Conservation (phyloP, 495 filamentous ascomycete genomes). For the Chaetomium cochliodes region DNA sequence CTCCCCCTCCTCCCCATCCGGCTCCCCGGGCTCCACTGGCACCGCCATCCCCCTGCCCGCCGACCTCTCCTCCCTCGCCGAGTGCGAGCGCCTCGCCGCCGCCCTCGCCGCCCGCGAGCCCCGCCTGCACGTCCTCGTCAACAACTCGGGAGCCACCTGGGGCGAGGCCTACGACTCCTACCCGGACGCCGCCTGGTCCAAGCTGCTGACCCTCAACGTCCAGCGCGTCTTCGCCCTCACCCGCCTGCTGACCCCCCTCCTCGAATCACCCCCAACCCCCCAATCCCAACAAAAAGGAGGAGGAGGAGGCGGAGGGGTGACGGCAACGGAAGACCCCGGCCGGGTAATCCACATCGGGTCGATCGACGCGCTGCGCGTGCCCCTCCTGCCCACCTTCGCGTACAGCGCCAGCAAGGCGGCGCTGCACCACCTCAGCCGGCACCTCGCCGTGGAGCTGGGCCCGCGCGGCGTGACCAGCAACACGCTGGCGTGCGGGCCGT, state of each 20-base stretch:
- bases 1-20: too few relatives aligned
- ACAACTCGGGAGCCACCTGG: constrained; percentile 82
- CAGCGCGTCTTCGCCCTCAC: constrained; percentile 79
- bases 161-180: constrained; percentile 68
- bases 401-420: constrained; percentile 76
- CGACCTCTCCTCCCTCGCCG: constrained; percentile 42
- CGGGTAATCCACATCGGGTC: constrained; percentile 77
- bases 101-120: constrained; percentile 60
- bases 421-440: constrained; percentile 69
- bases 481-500: constrained; percentile 70
- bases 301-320: too few relatives aligned
- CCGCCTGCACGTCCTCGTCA: constrained; percentile 62
- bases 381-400: constrained; percentile 68
- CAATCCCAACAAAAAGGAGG: too few relatives aligned
- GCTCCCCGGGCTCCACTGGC: constrained; percentile 8
- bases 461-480: constrained; percentile 60
- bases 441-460: constrained; percentile 69
- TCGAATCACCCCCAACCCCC: constrained; percentile 51
- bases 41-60: constrained; percentile 39
- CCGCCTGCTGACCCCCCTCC: constrained; percentile 66
- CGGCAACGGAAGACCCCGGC: constrained; percentile 41
- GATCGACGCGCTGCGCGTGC: constrained; percentile 72
- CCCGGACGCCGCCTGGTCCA: constrained; percentile 68
- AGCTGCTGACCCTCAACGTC: constrained; percentile 76
- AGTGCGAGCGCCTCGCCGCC: constrained; percentile 61